A percentile compares a stretch with the other conserved stretches of the same genome.
Evolutionary conservation across 2,329 filamentous ascomycete genomes (phyloP).

Genomic region (Pestalotiopsis sp.): DNA sequence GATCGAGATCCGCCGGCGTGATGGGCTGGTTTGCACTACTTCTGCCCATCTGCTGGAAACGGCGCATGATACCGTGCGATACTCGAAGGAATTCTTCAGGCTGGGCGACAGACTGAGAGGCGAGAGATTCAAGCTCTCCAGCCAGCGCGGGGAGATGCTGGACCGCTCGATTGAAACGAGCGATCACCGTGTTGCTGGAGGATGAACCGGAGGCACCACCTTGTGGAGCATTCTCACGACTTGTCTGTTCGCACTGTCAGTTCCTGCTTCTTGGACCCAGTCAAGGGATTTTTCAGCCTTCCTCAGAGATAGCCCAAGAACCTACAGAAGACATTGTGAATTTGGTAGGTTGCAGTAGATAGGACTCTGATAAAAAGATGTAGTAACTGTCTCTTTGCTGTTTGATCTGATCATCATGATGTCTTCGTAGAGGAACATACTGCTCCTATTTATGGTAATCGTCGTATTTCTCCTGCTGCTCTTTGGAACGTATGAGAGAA

Average conservation of each 20-base stretch:
- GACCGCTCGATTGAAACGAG: background rate
- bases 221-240: background rate
- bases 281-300: background rate
- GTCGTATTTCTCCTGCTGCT: background rate
- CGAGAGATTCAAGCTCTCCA: background rate
- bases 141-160: background rate
- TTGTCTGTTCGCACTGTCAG: background rate
- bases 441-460: background rate
- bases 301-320: background rate
- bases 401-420: background rate
- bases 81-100: background rate
- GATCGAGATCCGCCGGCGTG: background rate
- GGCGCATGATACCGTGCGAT: background rate
- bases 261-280: background rate
- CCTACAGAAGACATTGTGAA: constrained; percentile 1
- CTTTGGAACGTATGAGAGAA: background rate
- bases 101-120: background rate
- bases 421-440: background rate
- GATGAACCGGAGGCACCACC: background rate
- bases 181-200: background rate
- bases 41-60: background rate
- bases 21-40: background rate
- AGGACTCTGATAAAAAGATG: background rate
- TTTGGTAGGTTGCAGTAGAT: background rate
- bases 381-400: background rate